A percentile compares a stretch with the other conserved stretches of the same genome.
Conservation (phyloP, 768 basidiomycete genomes). For the Lactarius akahatsu region DNA sequence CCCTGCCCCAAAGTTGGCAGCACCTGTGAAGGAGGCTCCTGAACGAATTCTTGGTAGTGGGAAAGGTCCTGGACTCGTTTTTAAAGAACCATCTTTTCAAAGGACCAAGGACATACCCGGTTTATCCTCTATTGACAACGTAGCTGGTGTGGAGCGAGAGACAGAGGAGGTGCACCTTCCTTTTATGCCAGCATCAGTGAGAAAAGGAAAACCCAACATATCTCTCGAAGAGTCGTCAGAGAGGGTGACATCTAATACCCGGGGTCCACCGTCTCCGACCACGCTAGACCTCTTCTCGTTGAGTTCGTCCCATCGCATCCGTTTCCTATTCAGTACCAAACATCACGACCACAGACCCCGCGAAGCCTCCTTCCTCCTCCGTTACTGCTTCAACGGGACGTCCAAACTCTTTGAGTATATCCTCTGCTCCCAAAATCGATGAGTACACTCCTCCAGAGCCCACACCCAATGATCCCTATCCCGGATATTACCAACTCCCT, state of each 20-base stretch:
- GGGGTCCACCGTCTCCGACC: slow-evolving; percentile 30
- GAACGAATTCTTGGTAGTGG: slow-evolving; percentile 67
- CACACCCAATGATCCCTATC: slow-evolving; percentile 71
- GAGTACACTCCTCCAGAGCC: slow-evolving; percentile 74
- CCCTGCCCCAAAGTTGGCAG: slow-evolving; percentile 65
- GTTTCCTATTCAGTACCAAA: slow-evolving; percentile 9
- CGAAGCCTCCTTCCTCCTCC: slow-evolving; percentile 30
- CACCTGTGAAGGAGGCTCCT: slow-evolving; percentile 42
- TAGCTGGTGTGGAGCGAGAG: neutral
- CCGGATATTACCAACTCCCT: slow-evolving; percentile 83
- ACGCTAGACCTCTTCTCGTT: slow-evolving; percentile 71
- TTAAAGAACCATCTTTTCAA: slow-evolving; percentile 39
- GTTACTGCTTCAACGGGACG: slow-evolving; percentile 7
- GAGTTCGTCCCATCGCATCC: slow-evolving; percentile 39
- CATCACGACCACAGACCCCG: slow-evolving; percentile 13
- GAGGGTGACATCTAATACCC: slow-evolving; percentile 24
- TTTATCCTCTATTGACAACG: neutral
- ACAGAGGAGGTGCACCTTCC: slow-evolving; percentile 34
- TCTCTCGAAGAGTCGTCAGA: slow-evolving; percentile 35
- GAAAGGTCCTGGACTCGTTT: slow-evolving; percentile 58
- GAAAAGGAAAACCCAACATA: slow-evolving; percentile 56
- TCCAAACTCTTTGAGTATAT: slow-evolving; percentile 38
- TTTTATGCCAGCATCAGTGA: slow-evolving; percentile 59
- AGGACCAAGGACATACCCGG: neutral
- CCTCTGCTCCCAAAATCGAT: slow-evolving; percentile 68